A percentile compares a stretch with the other conserved stretches of the same genome.
phyloP scores from a whole-genome alignment of 2,329 filamentous ascomycete genomes.

The Leptosphaerulina australis region DNA sequence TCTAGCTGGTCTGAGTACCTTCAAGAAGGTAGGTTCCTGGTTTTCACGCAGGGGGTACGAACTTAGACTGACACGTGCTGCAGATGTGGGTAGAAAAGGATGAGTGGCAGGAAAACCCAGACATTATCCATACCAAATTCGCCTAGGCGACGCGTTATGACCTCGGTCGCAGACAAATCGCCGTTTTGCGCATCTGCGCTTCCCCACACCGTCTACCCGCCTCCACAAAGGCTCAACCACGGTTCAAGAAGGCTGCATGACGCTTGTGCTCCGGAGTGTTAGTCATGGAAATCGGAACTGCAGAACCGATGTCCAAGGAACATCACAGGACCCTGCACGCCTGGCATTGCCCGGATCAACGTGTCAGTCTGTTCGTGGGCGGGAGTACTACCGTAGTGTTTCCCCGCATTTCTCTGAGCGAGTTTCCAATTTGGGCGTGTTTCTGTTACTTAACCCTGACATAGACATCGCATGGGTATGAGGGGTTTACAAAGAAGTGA shows the following conservation, averaged over 20 bases:
- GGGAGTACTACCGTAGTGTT: slow-evolving; percentile 44
- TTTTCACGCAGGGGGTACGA: slow-evolving; percentile 16
- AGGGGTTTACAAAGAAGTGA: slow-evolving; percentile 23
- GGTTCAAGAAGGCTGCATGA: slow-evolving; percentile 36
- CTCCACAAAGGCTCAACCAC: slow-evolving; percentile 33
- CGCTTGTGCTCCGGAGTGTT: slow-evolving; percentile 38
- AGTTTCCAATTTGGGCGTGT: slow-evolving; percentile 30
- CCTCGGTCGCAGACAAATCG: slow-evolving; percentile 27
- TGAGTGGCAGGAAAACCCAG: slow-evolving; percentile 99
- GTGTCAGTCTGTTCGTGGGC: slow-evolving; percentile 34
- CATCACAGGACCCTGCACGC: slow-evolving; percentile 28
- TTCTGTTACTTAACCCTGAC: slow-evolving; percentile 44
- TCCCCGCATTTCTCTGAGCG: slow-evolving; percentile 44
- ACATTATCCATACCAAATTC: slow-evolving; percentile 98
- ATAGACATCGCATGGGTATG: slow-evolving; percentile 25
- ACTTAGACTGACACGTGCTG: slow-evolving; percentile 37
- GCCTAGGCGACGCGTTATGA: slow-evolving; percentile 61
- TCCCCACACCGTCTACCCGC: slow-evolving; percentile 41
- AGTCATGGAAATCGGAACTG: slow-evolving; percentile 45
- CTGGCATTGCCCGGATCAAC: slow-evolving; percentile 27
- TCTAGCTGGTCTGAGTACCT: slow-evolving; percentile 93
- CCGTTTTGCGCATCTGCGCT: slow-evolving; percentile 17
- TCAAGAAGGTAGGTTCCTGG: slow-evolving; percentile 78
- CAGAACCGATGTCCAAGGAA: slow-evolving; percentile 33
- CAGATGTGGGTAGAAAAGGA: slow-evolving; percentile 99